A percentile compares a stretch with the other conserved stretches of the same genome.
phyloP scores from a whole-genome alignment of 345 rosid species.

The Eucalyptus sideroxylon region DNA sequence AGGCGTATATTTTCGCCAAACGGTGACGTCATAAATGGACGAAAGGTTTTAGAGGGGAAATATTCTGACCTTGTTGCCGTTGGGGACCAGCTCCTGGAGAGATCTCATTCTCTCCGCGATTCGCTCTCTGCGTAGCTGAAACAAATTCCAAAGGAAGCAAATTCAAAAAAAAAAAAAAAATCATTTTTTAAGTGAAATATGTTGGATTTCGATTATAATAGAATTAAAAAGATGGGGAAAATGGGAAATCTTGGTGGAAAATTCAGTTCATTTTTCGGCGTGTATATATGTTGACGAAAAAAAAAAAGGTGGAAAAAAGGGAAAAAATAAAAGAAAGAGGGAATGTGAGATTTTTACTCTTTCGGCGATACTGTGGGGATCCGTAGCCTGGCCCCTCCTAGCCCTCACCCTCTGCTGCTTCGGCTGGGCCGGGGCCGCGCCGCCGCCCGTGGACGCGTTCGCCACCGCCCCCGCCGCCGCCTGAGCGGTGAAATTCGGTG shows the following conservation, averaged over 20 bases:
- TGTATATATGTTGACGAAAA: too few species aligned
- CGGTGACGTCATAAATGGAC: background rate
- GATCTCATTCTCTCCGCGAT: slow-evolving; percentile 98
- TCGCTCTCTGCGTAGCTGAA: slow-evolving; percentile 87
- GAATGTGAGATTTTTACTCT: slow-evolving; percentile 24
- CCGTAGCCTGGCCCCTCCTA: slow-evolving; percentile 98
- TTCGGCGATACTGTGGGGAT: slow-evolving; percentile 97
- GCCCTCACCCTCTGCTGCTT: slow-evolving; percentile 71
- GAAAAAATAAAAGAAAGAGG: background rate
- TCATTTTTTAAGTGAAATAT: background rate
- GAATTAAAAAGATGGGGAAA: background rate
- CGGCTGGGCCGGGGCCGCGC: slow-evolving; percentile 46
- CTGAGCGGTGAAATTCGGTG: background rate
- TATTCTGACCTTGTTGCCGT: slow-evolving; percentile 71
- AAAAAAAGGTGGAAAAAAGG: background rate
- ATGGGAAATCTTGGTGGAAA: background rate
- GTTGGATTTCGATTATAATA: background rate
- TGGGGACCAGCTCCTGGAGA: slow-evolving; percentile 92
- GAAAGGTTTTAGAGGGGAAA: background rate
- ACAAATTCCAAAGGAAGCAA: background rate
- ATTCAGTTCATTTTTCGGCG: background rate
- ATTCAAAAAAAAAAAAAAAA: background rate
- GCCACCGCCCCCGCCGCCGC: slow-evolving; percentile 9
- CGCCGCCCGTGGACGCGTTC: slow-evolving; percentile 29
- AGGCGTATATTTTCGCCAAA: background rate